phyloP scores from a whole-genome alignment of 225 moss, liverwort and hornwort species.

The Anthoceros angustus region DNA sequence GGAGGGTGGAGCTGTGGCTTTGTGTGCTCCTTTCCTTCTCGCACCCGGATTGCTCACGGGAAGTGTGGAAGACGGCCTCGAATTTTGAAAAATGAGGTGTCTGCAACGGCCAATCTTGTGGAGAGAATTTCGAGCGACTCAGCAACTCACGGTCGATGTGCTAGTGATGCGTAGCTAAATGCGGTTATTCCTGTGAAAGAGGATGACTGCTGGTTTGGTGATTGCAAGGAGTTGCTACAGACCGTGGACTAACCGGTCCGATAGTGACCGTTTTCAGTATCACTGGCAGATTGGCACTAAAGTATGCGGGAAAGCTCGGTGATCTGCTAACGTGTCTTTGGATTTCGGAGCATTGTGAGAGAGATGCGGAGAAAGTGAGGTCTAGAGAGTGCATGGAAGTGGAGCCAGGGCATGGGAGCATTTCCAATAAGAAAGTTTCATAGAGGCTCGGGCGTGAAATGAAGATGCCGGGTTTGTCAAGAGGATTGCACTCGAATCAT shows the following conservation, averaged over 20 bases:
- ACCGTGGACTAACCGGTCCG: too few species aligned
- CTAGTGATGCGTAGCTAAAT: neutral
- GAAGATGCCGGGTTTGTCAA: constrained; percentile 99
- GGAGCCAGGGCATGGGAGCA: constrained; percentile 50
- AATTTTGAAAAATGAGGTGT: constrained; percentile 3
- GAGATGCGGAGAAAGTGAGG: neutral
- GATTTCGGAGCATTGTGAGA: too few species aligned
- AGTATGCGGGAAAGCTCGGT: too few species aligned
- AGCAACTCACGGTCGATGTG: neutral
- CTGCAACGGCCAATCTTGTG: neutral
- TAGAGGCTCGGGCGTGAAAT: constrained; percentile 24
- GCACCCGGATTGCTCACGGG: neutral
- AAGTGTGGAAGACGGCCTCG: neutral
- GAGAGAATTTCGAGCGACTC: neutral
- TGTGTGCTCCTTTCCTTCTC: neutral
- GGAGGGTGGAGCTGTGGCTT: neutral
- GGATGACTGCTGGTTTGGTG: neutral
- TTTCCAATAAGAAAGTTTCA: constrained; percentile 50
- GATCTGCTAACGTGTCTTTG: too few species aligned
- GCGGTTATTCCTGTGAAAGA: too few species aligned
- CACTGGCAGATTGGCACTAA: too few species aligned
- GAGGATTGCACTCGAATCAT: constrained; percentile 66
- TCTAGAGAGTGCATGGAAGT: constrained; percentile 54
- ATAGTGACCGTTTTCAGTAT: too few species aligned
- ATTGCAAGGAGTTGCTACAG: neutral